These are phyloP conservation scores for Coprinopsis sp. DNA, from an alignment of 768 basidiomycete genomes.

Conservation along the genomic window DNA sequence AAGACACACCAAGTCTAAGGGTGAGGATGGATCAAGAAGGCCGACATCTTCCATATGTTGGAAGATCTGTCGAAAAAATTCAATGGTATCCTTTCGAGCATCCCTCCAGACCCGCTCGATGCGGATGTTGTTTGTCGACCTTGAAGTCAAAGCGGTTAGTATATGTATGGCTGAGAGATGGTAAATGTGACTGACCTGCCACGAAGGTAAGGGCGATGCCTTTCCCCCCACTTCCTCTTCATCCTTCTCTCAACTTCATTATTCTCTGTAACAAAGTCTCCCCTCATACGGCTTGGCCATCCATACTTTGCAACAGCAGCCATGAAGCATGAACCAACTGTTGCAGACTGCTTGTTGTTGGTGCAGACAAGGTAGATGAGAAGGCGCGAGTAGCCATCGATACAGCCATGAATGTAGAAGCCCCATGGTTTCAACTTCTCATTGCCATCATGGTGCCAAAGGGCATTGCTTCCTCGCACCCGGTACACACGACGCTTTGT, in stretches of 20 bases:
- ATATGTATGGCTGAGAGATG: background rate
- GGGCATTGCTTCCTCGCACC: constrained; percentile 25
- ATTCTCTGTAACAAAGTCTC: constrained; percentile 25
- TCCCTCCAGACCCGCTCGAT: constrained; percentile 22
- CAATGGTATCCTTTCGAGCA: constrained; percentile 24
- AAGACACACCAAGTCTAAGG: constrained; percentile 20
- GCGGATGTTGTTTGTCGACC: constrained; percentile 25
- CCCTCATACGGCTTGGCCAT: constrained; percentile 26
- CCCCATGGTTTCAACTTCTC: constrained; percentile 34
- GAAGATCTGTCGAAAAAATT: constrained; percentile 25
- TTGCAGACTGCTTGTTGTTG: constrained; percentile 24
- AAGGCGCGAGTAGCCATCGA: constrained; percentile 35
- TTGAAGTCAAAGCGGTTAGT: background rate
- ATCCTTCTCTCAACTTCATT: constrained; percentile 16
- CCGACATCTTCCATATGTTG: constrained; percentile 20
- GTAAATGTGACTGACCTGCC: constrained; percentile 14
- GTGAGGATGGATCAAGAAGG: constrained; percentile 16
- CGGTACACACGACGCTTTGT: constrained; percentile 25
- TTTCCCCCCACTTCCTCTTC: constrained; percentile 9
- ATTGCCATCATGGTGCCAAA: constrained; percentile 34
- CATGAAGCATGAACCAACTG: constrained; percentile 19
- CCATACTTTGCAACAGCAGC: constrained; percentile 20
- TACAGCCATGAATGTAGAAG: constrained; percentile 29
- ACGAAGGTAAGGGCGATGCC: constrained; percentile 16
- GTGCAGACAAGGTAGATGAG: constrained; percentile 24